Evolutionary conservation across 2,329 filamentous ascomycete species (phyloP), one percentile per base, ranked within the genome.

Genomic region (Alternaria arborescens): DNA sequence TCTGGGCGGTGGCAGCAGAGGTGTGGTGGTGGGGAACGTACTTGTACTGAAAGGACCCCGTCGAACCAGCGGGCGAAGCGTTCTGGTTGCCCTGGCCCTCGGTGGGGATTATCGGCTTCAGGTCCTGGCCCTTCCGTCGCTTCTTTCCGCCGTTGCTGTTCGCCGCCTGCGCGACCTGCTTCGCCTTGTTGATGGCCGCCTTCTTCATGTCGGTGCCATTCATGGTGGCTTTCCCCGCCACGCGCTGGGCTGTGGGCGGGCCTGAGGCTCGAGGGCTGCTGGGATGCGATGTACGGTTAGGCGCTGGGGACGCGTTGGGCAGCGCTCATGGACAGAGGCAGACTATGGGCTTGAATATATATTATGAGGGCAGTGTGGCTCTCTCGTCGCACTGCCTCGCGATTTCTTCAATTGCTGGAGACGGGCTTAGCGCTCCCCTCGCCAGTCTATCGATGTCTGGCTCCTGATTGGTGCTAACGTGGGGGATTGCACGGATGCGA

Each of bases 51-150:
- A 75, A 78, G 64, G 72, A 72, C 59, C 69, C 69, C 52, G 73
- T 73, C 43, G 74, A 76, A 22, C 73, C 73, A 12, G 54, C 55
- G 52, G 79, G 78, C 67, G 83, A 79, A 77, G 79, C 70, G 67
- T 83, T 73, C 78, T 80, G 81, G 72, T 68, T 65, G 72, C 78
- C 74, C 80, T 82, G 78, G 78, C 82, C 72, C 71, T 91, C 89
- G 61, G 86, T 90, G 41, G 89, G 92, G 79, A 92, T 90, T 74
- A 92, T 92, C 71, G 90, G 90, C 81, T 91, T 91, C 68, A 91
- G 81, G 66, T 84, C 82, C 55, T 85, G 85, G 42, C 89, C 88
- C 84, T 92, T 92, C 83, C 90, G 89, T 74, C 89, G 86, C 84
- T 92, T 92, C 84, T 91, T 92, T 65, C 82, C 84, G 71, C 82